Percentiles rank a stretch among this genome's conserved stretches.
Conservation (phyloP, 805 yeast species). For the Nakazawaea sp. region DNA sequence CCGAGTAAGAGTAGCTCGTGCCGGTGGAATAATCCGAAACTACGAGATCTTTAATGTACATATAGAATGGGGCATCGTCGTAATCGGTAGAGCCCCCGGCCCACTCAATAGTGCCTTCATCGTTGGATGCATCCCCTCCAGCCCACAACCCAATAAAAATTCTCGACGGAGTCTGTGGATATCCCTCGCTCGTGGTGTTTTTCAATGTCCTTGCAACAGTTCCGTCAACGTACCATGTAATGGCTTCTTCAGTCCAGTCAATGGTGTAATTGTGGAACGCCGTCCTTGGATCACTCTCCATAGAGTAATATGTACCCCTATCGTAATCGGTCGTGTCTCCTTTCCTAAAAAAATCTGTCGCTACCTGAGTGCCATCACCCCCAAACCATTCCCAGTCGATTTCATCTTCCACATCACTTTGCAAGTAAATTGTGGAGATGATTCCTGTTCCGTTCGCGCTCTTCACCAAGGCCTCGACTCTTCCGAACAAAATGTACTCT, state of each 20-base stretch:
- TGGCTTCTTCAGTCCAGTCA: conserved; percentile 61
- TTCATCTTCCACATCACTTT: conserved; percentile 83
- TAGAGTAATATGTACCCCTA: conserved; percentile 68
- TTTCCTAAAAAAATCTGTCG: conserved; percentile 74
- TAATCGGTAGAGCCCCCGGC: conserved; percentile 61
- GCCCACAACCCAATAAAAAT: conserved; percentile 39
- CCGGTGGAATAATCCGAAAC: conserved; percentile 50
- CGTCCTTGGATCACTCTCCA: conserved; percentile 38
- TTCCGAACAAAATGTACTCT: conserved; percentile 86
- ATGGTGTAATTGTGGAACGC: conserved; percentile 60
- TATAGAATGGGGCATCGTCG: conserved; percentile 48
- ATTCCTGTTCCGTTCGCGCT: conserved; percentile 78
- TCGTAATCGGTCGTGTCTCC: conserved; percentile 74
- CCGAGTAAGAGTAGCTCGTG: conserved; percentile 30
- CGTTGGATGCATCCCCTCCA: conserved; percentile 41
- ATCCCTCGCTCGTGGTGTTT: conserved; percentile 48
- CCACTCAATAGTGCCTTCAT: conserved; percentile 59
- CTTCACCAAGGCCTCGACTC: conserved; percentile 61
- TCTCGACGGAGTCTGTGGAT: conserved; percentile 74
- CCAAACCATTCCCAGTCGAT: conserved; percentile 88
- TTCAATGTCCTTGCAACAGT: conserved; percentile 45
- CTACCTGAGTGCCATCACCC: conserved; percentile 66
- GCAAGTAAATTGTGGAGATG: conserved; percentile 74
- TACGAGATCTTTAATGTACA: conserved; percentile 44
- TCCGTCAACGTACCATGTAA: conserved; percentile 63